Evolutionary conservation across 2,329 filamentous ascomycete genomes (phyloP).

Genomic region (Cladobotryum protrusum): DNA sequence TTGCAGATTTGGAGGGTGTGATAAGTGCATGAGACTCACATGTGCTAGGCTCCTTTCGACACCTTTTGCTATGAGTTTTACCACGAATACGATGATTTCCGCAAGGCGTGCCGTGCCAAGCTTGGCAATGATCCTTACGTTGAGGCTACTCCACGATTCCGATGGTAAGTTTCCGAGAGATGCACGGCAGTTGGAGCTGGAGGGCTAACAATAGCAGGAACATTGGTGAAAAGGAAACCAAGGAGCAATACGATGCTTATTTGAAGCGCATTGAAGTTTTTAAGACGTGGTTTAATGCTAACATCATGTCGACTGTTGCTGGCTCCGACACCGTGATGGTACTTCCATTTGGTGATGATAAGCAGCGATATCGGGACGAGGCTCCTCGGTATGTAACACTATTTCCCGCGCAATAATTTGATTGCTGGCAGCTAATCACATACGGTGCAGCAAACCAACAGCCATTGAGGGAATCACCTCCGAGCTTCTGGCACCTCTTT

Average conservation of each 20-base stretch:
- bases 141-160: constrained; percentile 22
- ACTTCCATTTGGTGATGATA: constrained; percentile 19
- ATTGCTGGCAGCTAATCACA: constrained; percentile 4
- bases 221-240: constrained; percentile 18
- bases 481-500: constrained; percentile 22
- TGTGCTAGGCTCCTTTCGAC: constrained; percentile 22
- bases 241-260: constrained; percentile 18
- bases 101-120: constrained; percentile 18
- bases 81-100: constrained; percentile 24
- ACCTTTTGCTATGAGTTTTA: constrained; percentile 30
- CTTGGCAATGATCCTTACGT: constrained; percentile 21
- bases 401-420: constrained; percentile 5
- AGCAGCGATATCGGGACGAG: constrained; percentile 22
- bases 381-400: constrained; percentile 18
- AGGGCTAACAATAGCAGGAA: constrained; percentile 16
- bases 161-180: constrained; percentile 21
- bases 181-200: not conserved
- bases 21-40: too few species aligned
- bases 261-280: constrained; percentile 22
- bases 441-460: constrained; percentile 18
- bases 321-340: constrained; percentile 22
- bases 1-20: too few species aligned
- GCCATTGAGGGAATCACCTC: constrained; percentile 20
- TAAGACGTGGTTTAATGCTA: constrained; percentile 26
- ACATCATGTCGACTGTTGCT: constrained; percentile 19